Evolutionary conservation across 1,139 yeast species (phyloP).

Genomic region (Yamadazyma dushanensis): DNA sequence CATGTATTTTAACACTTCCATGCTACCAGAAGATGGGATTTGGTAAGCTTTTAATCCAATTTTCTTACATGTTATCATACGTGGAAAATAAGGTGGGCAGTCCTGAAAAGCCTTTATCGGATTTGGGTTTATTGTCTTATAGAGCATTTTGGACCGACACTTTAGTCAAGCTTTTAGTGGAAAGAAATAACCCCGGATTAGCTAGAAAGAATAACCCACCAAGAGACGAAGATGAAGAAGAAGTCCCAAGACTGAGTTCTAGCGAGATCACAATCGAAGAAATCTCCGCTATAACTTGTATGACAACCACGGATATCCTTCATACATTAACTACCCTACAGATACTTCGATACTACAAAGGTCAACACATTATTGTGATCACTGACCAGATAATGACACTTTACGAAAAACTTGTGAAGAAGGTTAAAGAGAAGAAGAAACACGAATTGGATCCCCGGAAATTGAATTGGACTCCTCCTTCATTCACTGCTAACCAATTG

Average conservation of each 20-base stretch:
- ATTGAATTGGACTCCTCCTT: conserved; percentile 92
- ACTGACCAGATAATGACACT: conserved; percentile 80
- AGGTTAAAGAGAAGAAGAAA: conserved; percentile 61
- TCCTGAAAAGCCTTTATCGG: conserved; percentile 96
- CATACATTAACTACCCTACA: conserved; percentile 91
- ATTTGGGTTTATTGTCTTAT: conserved; percentile 87
- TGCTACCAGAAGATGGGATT: conserved; percentile 95
- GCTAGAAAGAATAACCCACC: conserved; percentile 41
- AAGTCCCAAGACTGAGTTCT: conserved; percentile 16
- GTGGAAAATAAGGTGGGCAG: conserved; percentile 91
- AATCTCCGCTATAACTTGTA: conserved; percentile 79
- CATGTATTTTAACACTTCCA: conserved; percentile 93
- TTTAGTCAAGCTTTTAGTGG: conserved; percentile 71
- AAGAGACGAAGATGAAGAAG: conserved; percentile 22
- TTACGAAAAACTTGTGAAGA: conserved; percentile 69
- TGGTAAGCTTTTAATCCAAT: conserved; percentile 88
- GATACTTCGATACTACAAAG: conserved; percentile 88
- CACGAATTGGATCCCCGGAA: conserved; percentile 73
- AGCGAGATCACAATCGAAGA: conserved; percentile 89
- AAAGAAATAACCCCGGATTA: conserved; percentile 46
- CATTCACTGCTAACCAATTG: conserved; percentile 92
- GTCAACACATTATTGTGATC: conserved; percentile 90
- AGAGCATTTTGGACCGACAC: conserved; percentile 98
- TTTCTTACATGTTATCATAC: conserved; percentile 85
- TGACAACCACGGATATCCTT: conserved; percentile 94